Evolutionary conservation across 768 basidiomycete species (phyloP), one percentile per base, ranked within the genome.

Genomic region (Sporobolomyces phaffii): DNA sequence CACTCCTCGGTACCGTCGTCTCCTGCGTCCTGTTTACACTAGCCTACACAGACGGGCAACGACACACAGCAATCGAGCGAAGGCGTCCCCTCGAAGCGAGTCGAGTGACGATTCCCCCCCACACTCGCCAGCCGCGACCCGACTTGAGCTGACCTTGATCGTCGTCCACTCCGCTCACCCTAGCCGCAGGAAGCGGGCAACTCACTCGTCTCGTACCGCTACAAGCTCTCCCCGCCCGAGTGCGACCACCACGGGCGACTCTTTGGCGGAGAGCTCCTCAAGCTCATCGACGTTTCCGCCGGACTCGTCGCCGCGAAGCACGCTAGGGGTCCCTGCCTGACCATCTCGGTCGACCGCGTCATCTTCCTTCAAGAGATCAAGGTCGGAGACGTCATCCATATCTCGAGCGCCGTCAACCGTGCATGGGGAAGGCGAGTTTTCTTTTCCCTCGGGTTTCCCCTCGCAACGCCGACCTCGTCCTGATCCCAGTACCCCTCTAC

Each of bases 291-390:
- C 34, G 70, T 72, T 18, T 54, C 59, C 0, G 70, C 70, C 0
- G 70, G 70, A 0, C 54, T 72, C 15, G 65, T 72, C 14, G 70
- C 70, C 2, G 70, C 70, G 11, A 72, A 68, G 54, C 70, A 72
- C 20, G 65, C 62, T 15, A 45, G 45, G 11, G 59, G 59, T 1
- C 66, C 70, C 7, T 72, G 70, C 49, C 24, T 72, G 5, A 72
- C 70, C 29, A 65, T 72, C n/a, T 54, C 49, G n/a, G 62, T 54
- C 43, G 70, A 72, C 22, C 62, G 70, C 1, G 70, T 72, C 41
- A 62, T 68, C 49, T 72, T 72, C 33, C 49, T 72, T 2, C 36
- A 57, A 10, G 70, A 68, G 63, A 59, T 68, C 40, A 49, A 41
- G 6, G 70, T 72, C 14, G 59, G 62, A 8, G 70, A 72, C 8